A percentile compares a stretch with the other conserved stretches of the same genome.
Conservation (phyloP, 2,329 filamentous ascomycete genomes). For the Sordariomycetes sp. region DNA sequence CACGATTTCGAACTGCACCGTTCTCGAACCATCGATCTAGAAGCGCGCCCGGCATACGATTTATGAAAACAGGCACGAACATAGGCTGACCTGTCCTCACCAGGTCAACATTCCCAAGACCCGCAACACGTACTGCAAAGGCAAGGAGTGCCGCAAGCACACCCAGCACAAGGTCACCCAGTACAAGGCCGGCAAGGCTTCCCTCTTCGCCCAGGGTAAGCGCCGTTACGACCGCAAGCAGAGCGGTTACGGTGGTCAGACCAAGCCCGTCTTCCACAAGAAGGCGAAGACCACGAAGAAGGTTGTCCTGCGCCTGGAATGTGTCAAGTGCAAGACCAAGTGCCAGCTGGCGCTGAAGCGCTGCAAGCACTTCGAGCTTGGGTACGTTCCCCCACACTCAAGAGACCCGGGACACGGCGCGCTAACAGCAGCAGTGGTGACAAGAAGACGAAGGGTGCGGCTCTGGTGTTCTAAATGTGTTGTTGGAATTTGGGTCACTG, state of each 20-base stretch:
- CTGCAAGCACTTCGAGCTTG: constrained; percentile 99
- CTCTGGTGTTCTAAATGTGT: constrained; percentile 92
- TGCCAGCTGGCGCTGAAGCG: constrained; percentile 96
- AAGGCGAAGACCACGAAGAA: constrained; percentile 99
- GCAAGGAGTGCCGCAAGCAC: constrained; percentile 88
- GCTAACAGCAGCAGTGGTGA: constrained; percentile 69
- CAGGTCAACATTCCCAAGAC: constrained; percentile 99
- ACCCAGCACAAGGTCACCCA: constrained; percentile 89
- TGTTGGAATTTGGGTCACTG: constrained; percentile 34
- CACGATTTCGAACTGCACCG: too few relatives aligned
- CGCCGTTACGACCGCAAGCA: constrained; percentile 99
- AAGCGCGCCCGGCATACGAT: background rate
- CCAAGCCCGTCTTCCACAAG: constrained; percentile 99
- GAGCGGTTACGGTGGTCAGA: constrained; percentile 99
- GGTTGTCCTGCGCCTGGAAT: constrained; percentile 97
- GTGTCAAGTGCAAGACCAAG: constrained; percentile 97
- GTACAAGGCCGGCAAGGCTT: constrained; percentile 97
- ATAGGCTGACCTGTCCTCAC: constrained; percentile 7
- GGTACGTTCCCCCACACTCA: constrained; percentile 50
- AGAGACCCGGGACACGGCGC: background rate
- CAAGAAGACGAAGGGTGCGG: constrained; percentile 99
- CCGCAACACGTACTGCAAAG: constrained; percentile 95
- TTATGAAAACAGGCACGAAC: background rate
- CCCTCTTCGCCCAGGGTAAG: constrained; percentile 97
- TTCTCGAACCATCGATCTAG: constrained; percentile 3